Conservation (phyloP, 495 filamentous ascomycete species). For the Extremus antarcticus region DNA sequence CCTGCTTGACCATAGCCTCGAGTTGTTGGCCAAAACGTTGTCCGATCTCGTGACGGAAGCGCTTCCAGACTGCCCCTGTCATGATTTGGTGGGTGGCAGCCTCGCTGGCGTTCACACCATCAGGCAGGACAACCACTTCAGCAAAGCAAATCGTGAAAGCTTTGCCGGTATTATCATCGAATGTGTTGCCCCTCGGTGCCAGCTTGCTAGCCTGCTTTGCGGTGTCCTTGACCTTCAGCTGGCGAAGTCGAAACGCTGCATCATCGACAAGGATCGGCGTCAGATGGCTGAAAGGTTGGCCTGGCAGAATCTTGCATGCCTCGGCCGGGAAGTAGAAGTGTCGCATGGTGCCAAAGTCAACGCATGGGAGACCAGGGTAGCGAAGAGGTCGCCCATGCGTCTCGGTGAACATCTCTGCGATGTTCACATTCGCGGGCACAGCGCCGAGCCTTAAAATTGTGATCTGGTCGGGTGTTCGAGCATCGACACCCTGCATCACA, state of each 20-base stretch:
- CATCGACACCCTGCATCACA: not conserved
- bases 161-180: not conserved
- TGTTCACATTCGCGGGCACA: not conserved
- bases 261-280: not conserved
- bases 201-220: not conserved
- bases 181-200: not conserved
- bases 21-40: not conserved
- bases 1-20: not conserved
- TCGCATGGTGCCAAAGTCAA: not conserved
- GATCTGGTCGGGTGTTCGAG: not conserved
- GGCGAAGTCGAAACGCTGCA: not conserved
- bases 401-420: not conserved
- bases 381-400: not conserved
- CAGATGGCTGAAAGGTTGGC: not conserved
- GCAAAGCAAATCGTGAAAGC: not conserved
- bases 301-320: not conserved
- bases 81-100: too few species aligned
- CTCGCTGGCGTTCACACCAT: not conserved
- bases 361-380: not conserved
- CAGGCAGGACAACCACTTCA: not conserved
- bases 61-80: not conserved
- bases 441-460: not conserved
- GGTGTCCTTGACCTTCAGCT: not conserved
- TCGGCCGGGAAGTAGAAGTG: conserved; percentile 2
- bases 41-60: not conserved